Conservation (phyloP, 768 basidiomycete species). For the Lactarius evosmus region DNA sequence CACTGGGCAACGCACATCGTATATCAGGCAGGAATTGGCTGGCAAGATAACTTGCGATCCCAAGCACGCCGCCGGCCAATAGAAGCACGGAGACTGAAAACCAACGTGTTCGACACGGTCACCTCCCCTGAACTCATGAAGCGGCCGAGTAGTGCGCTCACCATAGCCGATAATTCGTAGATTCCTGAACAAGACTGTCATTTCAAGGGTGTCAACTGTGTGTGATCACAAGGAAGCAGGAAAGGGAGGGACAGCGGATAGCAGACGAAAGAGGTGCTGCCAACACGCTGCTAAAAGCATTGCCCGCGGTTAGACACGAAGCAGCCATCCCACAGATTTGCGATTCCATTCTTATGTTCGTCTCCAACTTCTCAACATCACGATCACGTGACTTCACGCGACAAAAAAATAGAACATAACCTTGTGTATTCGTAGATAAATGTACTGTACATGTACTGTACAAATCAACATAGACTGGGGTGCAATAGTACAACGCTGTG, state of each 20-base stretch:
- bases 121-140: background rate
- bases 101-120: background rate
- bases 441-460: too few species aligned
- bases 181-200: slow-evolving; percentile 37
- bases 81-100: slow-evolving; percentile 39
- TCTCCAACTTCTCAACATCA: background rate
- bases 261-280: slow-evolving; percentile 19
- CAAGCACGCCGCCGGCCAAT: slow-evolving; percentile 54
- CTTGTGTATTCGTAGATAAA: background rate
- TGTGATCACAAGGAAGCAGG: slow-evolving; percentile 1
- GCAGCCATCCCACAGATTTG: slow-evolving; percentile 1
- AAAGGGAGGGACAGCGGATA: slow-evolving; percentile 3
- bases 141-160: slow-evolving; percentile 22
- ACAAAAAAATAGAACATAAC: background rate
- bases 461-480: background rate
- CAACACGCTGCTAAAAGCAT: slow-evolving; percentile 22
- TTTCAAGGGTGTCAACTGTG: slow-evolving; percentile 20
- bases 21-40: slow-evolving; percentile 60
- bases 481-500: slow-evolving; percentile 8
- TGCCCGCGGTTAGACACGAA: slow-evolving; percentile 13
- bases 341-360: background rate
- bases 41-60: slow-evolving; percentile 66
- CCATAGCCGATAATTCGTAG: slow-evolving; percentile 35
- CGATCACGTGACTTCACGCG: slow-evolving; percentile 10
- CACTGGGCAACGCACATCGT: slow-evolving; percentile 47